Conservation (phyloP, 495 filamentous ascomycete genomes). For the Penicillium diatomitis region DNA sequence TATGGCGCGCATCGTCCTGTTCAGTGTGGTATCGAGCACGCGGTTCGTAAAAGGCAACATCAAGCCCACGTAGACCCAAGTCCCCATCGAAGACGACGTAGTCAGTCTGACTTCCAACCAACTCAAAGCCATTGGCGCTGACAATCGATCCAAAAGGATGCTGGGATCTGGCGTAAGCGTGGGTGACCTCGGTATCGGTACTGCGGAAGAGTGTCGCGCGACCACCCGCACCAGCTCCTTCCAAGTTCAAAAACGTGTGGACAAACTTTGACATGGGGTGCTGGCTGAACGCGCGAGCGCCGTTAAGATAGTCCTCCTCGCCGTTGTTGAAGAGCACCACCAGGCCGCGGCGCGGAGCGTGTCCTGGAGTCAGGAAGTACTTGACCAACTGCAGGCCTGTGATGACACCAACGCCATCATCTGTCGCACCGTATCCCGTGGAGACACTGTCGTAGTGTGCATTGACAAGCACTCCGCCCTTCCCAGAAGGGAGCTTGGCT, state of each 20-base stretch:
- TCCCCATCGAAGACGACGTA: conserved; percentile 78
- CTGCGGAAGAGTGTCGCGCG: conserved; percentile 78
- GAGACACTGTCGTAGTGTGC: conserved; percentile 95
- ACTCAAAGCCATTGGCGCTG: conserved; percentile 72
- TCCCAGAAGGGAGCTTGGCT: conserved; percentile 40
- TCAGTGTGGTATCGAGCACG: conserved; percentile 84
- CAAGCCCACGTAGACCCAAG: conserved; percentile 76
- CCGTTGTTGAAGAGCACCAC: conserved; percentile 90
- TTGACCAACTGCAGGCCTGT: conserved; percentile 79
- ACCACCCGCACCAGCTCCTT: conserved; percentile 90
- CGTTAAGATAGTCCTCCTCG: conserved; percentile 90
- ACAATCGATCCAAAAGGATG: conserved; percentile 80
- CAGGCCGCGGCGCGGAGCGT: conserved; percentile 69
- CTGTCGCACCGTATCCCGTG: conserved; percentile 84
- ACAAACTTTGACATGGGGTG: conserved; percentile 69
- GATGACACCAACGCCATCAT: conserved; percentile 85
- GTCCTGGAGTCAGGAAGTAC: conserved; percentile 71
- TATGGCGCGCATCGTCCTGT: conserved; percentile 76
- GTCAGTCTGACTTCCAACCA: conserved; percentile 78
- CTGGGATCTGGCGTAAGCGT: conserved; percentile 57
- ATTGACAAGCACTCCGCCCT: conserved; percentile 81
- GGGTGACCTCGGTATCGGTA: conserved; percentile 80
- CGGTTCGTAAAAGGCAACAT: conserved; percentile 84
- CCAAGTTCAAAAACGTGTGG: conserved; percentile 85
- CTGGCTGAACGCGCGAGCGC: conserved; percentile 75